Conservation (phyloP, 352 stramenopile species). For the Phytophthora tentaculata region DNA sequence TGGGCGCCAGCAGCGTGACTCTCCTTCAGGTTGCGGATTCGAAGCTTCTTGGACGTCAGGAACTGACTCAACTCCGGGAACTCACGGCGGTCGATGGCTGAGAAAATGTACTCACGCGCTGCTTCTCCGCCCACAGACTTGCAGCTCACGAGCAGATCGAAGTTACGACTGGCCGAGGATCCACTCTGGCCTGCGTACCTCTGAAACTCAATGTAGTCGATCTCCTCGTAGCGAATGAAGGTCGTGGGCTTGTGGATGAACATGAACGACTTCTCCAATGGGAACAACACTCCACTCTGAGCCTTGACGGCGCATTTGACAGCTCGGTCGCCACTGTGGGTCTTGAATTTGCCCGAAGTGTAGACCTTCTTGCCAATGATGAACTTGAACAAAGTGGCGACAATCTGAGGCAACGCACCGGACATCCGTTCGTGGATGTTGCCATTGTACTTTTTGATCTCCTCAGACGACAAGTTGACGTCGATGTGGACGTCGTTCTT, state of each 20-base stretch:
- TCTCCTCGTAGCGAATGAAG: conserved; percentile 98
- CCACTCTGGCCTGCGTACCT: conserved; percentile 93
- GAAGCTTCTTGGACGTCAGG: conserved; percentile 95
- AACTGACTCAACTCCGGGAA: conserved; percentile 96
- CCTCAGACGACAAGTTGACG: conserved; percentile 97
- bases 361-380: conserved; percentile 98
- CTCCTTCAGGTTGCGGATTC: conserved; percentile 93
- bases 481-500: conserved; percentile 88
- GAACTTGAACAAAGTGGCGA: conserved; percentile 99
- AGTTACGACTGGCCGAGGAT: conserved; percentile 93
- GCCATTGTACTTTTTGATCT: conserved; percentile 97
- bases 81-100: conserved; percentile 95
- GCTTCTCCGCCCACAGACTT: conserved; percentile 86
- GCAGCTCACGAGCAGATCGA: conserved; percentile 95
- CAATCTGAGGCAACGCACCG: conserved; percentile 96
- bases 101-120: conserved; percentile 94
- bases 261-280: conserved; percentile 98
- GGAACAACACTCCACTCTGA: conserved; percentile 97
- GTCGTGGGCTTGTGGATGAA: conserved; percentile 99
- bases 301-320: conserved; percentile 94
- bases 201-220: conserved; percentile 98
- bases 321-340: conserved; percentile 82
- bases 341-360: conserved; percentile 92
- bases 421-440: conserved; percentile 97
- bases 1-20: conserved; percentile 51